Evolutionary conservation across 495 filamentous ascomycete species (phyloP), one percentile per base, ranked within the genome.

Genomic region (Tuber umbilicatum): DNA sequence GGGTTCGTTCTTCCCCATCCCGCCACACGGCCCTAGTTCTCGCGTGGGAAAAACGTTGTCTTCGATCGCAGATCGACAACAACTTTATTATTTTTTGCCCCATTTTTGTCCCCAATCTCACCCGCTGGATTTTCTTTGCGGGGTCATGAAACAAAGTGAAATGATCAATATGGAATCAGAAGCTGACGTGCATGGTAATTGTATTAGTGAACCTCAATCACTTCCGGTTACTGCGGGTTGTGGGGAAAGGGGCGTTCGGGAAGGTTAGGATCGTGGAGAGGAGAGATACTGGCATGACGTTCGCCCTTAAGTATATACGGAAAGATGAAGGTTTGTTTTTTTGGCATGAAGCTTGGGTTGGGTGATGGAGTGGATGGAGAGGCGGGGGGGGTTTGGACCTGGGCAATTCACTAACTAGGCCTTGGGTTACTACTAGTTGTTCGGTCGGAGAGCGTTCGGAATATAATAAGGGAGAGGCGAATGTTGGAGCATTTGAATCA

Each of bases 401-500:
- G 38, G 38, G n/a, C 43, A 27, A 73, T 47, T 41, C 39, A 39
- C 78, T 79, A 72, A 80, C 73, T 31, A 27, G 19, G 73, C 10
- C 12, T 37, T 35, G 71, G 71, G 70, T 43, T 69, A 69, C 71
- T 73, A 68, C 67, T 82, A 97, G 94, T 99, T 79, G 94, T 99
- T 71, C 93, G 94, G 71, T 97, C 93, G 77, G 95, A 98, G 84
- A 98, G 94, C 81, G 95, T 99, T 76, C 90, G 94, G 73, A 99
- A 99, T 82, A 98, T 99, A 76, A 97, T 99, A 79, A 90, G 96
- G 77, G 95, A 99, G 86, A 89, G 95, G 74, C 88, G 93, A 81
- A 99, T 99, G 95, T 90, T 99, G 82, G 93, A 98, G 84, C 93
- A 97, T 83, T 87, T 99, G 80, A 97, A 97, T 82, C 95, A 99